Evolutionary conservation across 495 filamentous ascomycete genomes (phyloP).

Genomic region (Neurospora tetrasperma): DNA sequence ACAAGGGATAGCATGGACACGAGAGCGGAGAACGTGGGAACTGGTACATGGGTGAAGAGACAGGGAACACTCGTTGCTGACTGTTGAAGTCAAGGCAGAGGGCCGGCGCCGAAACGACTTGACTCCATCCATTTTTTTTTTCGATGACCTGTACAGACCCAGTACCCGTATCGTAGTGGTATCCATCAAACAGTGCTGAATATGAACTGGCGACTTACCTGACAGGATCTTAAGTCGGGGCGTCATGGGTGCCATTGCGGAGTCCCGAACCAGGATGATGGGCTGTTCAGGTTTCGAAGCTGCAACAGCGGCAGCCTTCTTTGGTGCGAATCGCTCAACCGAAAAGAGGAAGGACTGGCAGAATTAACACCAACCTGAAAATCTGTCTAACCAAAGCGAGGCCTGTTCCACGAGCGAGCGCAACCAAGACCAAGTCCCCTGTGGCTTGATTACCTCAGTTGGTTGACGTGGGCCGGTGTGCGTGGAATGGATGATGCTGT

Average conservation of each 20-base stretch:
- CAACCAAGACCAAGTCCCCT: not conserved
- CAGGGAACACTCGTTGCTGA: not conserved
- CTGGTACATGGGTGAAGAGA: conserved; percentile 11
- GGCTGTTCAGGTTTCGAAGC: conserved; percentile 25
- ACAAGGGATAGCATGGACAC: conserved; percentile 7
- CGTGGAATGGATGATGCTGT: not conserved
- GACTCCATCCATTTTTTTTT: not conserved
- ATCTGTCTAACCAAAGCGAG: not conserved
- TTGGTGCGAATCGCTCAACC: conserved; percentile 20
- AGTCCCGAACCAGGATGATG: conserved; percentile 34
- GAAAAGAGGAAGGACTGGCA: conserved; percentile 9
- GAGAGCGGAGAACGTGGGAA: conserved; percentile 7
- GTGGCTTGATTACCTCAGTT: not conserved
- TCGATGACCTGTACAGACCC: not conserved
- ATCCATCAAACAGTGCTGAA: conserved; percentile 14
- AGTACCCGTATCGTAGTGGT: not conserved
- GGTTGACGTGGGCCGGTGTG: not conserved
- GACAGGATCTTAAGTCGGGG: conserved; percentile 45
- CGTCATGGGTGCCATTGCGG: conserved; percentile 41
- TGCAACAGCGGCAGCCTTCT: conserved; percentile 18
- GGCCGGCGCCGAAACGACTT: not conserved
- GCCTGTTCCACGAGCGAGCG: not conserved
- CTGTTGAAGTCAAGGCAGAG: not conserved
- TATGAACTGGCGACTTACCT: conserved; percentile 29
- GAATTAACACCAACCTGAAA: not conserved